Conservation (phyloP, 2,329 filamentous ascomycete genomes). For the Claviceps africana region DNA sequence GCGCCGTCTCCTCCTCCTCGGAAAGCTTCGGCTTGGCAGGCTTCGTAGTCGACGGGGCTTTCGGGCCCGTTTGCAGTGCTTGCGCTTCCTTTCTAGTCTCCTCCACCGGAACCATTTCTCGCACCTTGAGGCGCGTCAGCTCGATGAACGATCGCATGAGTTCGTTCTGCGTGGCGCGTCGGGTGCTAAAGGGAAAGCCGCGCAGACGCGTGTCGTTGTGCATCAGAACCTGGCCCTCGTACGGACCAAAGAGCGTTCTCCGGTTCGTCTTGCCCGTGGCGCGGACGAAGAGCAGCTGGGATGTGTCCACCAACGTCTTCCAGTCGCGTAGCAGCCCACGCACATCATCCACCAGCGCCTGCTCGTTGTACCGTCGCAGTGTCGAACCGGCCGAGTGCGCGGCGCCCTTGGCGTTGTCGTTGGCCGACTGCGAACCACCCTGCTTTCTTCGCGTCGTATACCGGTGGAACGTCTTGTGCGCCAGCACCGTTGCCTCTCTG, state of each 20-base stretch:
- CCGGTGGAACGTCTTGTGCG: constrained; percentile 94
- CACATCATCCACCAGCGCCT: constrained; percentile 78
- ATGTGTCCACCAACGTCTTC: constrained; percentile 71
- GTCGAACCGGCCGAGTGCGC: constrained; percentile 89
- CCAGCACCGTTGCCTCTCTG: constrained; percentile 72
- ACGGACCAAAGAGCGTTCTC: constrained; percentile 76
- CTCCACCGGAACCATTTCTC: constrained; percentile 56
- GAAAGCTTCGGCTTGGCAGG: constrained; percentile 49
- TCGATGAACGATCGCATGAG: constrained; percentile 92
- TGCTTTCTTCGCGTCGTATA: constrained; percentile 96
- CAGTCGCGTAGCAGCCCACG: constrained; percentile 68
- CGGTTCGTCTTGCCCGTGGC: constrained; percentile 80
- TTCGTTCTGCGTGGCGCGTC: constrained; percentile 82
- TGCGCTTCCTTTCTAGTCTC: constrained; percentile 28
- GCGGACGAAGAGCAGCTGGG: constrained; percentile 76
- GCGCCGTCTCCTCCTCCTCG: constrained; percentile 70
- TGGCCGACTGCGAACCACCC: constrained; percentile 86
- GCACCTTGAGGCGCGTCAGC: constrained; percentile 77
- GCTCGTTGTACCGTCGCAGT: constrained; percentile 85
- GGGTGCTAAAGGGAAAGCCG: constrained; percentile 85
- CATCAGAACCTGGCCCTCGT: constrained; percentile 73
- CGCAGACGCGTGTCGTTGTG: constrained; percentile 68
- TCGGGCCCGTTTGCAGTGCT: constrained; percentile 20
- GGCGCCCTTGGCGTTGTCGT: constrained; percentile 83
- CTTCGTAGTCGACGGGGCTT: constrained; percentile 25